These are phyloP conservation scores for Colletotrichum aenigma DNA, from an alignment of 2,329 filamentous ascomycete species.

Conservation along the genomic window DNA sequence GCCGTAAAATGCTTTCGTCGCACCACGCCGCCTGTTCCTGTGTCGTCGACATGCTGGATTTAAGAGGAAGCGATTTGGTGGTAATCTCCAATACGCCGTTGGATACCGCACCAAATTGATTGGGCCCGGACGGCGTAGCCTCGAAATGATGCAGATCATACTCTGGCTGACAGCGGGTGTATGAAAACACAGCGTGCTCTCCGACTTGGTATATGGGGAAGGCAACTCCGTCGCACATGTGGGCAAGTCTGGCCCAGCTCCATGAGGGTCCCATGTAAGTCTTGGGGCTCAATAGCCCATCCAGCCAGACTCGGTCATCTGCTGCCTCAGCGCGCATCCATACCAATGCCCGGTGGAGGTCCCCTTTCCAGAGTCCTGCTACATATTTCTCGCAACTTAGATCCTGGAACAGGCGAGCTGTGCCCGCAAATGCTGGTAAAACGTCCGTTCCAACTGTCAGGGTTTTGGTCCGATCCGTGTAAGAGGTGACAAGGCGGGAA, in stretches of 20 bases:
- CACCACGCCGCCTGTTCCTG: neutral
- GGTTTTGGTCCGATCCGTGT: neutral
- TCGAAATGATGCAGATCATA: neutral
- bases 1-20: neutral
- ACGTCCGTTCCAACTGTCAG: neutral
- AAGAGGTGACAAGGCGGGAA: neutral
- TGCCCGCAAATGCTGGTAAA: neutral
- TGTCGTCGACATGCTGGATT: neutral
- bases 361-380: neutral
- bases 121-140: neutral
- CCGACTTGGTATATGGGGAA: neutral
- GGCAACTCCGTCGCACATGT: neutral
- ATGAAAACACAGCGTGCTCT: neutral
- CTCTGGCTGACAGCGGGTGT: neutral
- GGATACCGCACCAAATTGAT: neutral
- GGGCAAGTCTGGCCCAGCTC: neutral
- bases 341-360: neutral
- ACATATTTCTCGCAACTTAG: neutral
- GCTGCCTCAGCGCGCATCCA: neutral
- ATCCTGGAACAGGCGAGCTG: neutral
- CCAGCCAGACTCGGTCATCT: neutral
- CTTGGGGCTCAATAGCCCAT: neutral
- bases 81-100: neutral
- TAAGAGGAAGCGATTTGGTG: neutral
- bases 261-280: neutral